Evolutionary conservation across 768 basidiomycete species (phyloP).

Genomic region (Hypsizygus marmoreus): DNA sequence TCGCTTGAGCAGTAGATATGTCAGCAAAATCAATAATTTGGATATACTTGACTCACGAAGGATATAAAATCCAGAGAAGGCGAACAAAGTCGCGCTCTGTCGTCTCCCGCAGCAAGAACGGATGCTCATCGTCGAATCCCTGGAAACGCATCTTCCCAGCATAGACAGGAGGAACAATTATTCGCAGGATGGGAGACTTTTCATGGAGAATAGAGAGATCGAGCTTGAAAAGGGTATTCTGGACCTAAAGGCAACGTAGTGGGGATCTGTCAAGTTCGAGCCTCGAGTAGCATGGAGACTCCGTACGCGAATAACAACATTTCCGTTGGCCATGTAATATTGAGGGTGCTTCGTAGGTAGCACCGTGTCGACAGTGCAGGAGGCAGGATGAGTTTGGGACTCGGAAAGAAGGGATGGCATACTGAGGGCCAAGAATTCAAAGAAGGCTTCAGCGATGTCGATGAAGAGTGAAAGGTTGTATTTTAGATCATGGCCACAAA

Average conservation of each 20-base stretch:
- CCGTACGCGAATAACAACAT: constrained; percentile 33
- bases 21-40: not conserved
- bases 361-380: not conserved
- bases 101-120: constrained; percentile 47
- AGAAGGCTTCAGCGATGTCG: too few relatives aligned
- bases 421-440: too few relatives aligned
- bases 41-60: constrained; percentile 45
- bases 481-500: not conserved
- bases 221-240: constrained; percentile 51
- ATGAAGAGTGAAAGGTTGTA: too few relatives aligned
- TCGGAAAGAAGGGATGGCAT: constrained; percentile 4
- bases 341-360: constrained; percentile 23
- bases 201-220: constrained; percentile 47
- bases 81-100: constrained; percentile 50
- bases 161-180: constrained; percentile 33
- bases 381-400: not conserved
- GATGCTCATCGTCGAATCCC: constrained; percentile 30
- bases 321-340: constrained; percentile 32
- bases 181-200: constrained; percentile 32
- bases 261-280: not conserved
- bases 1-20: constrained; percentile 6
- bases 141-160: constrained; percentile 23
- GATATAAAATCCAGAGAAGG: constrained; percentile 57
- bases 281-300: not conserved
- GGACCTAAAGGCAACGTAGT: constrained; percentile 41